These are phyloP conservation scores for Xylariomycetidae sp. DNA, from an alignment of 2,329 filamentous ascomycete species.

Conservation along the genomic window DNA sequence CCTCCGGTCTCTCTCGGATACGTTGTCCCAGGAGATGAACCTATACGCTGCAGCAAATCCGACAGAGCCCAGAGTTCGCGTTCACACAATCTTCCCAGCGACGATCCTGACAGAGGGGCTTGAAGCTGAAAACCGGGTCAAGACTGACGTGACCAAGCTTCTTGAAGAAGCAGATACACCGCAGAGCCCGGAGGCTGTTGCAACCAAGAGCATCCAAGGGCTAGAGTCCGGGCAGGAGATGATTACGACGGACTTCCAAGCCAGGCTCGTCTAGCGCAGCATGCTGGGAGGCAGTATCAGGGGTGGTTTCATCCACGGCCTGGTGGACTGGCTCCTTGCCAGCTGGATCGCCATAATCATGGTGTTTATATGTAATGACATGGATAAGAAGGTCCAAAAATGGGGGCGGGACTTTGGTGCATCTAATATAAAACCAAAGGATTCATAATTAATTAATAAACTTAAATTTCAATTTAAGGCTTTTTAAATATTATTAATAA, in stretches of 20 bases:
- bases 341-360: neutral
- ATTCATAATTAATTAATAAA: neutral
- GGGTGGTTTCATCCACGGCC: constrained; percentile 8
- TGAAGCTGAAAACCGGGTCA: constrained; percentile 15
- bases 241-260: constrained; percentile 18
- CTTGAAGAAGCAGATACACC: constrained; percentile 12
- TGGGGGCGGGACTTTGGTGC: constrained; percentile 13
- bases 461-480: neutral
- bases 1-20: constrained; percentile 60
- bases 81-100: constrained; percentile 64
- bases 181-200: constrained; percentile 14
- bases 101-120: constrained; percentile 57
- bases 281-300: constrained; percentile 15
- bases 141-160: constrained; percentile 13
- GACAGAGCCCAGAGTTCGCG: constrained; percentile 36
- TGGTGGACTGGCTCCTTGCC: neutral
- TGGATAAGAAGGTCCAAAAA: constrained; percentile 11
- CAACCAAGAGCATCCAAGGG: constrained; percentile 16
- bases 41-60: constrained; percentile 29
- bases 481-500: neutral
- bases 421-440: neutral
- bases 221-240: constrained; percentile 24
- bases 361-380: constrained; percentile 13
- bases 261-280: constrained; percentile 10
- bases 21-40: constrained; percentile 55